Evolutionary conservation across 495 filamentous ascomycete genomes (phyloP).

Genomic region (Aspergillus sclerotioniger): DNA sequence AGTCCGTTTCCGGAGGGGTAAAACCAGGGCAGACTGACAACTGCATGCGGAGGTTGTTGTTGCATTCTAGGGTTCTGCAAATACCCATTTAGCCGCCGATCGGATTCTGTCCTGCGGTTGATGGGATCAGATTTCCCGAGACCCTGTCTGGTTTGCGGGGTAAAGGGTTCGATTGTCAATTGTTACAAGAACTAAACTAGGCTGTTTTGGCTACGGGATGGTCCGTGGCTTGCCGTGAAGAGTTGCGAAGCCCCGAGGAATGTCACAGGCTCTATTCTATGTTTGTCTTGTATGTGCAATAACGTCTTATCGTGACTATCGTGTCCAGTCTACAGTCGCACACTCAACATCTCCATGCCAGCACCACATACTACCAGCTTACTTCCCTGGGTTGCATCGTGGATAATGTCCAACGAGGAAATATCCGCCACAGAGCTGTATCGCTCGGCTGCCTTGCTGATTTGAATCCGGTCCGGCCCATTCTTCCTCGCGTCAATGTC

Average conservation of each 20-base stretch:
- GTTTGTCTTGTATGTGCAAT: conserved; percentile 4
- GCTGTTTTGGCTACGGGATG: conserved; percentile 7
- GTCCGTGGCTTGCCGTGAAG: neutral
- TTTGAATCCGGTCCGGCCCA: conserved; percentile 38
- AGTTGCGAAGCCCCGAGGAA: neutral
- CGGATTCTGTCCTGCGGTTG: neutral
- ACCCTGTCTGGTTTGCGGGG: neutral
- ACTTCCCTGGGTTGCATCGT: conserved; percentile 6
- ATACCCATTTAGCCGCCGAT: neutral
- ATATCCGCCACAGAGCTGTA: conserved; percentile 69
- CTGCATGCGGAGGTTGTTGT: too few relatives aligned
- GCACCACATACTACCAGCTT: conserved; percentile 53
- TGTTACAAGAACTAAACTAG: too few relatives aligned
- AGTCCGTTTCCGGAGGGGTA: too few relatives aligned
- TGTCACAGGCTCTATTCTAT: conserved; percentile 12
- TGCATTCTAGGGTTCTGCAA: neutral
- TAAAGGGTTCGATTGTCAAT: neutral
- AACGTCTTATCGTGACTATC: conserved; percentile 17
- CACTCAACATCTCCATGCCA: conserved; percentile 50
- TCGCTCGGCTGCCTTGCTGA: conserved; percentile 44
- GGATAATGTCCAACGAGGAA: conserved; percentile 43
- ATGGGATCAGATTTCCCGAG: neutral
- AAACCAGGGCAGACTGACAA: too few relatives aligned
- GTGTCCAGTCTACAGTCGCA: conserved; percentile 6
- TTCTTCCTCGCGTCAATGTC: conserved; percentile 30